Percentiles rank a stretch among this genome's conserved stretches.
Evolutionary conservation across 345 rosid species (phyloP).

Genomic region (Eucalyptus camaldulensis): DNA sequence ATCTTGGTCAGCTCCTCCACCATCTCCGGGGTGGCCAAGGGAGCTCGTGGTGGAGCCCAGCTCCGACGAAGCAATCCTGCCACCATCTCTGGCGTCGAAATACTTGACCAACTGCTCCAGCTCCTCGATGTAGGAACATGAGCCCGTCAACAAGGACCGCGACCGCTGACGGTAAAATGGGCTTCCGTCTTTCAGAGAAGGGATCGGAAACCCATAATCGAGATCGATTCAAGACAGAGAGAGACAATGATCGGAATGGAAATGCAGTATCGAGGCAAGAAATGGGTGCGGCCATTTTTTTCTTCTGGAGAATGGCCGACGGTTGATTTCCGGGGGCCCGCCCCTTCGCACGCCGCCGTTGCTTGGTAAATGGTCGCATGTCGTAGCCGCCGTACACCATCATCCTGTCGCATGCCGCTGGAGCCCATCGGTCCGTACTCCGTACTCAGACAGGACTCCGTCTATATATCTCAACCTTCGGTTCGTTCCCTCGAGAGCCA

Average conservation of each 20-base stretch:
- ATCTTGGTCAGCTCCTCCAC: too few species aligned
- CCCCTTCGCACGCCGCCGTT: neutral
- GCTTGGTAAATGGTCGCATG: too few species aligned
- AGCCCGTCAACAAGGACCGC: too few species aligned
- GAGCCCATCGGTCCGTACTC: too few species aligned
- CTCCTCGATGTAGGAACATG: too few species aligned
- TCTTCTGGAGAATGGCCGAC: neutral
- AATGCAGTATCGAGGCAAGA: neutral
- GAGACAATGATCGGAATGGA: neutral
- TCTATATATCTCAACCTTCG: neutral
- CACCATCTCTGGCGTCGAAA: too few species aligned
- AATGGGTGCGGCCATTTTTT: neutral
- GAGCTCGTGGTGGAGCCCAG: too few species aligned
- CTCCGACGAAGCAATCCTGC: too few species aligned
- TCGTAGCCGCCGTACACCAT: too few species aligned
- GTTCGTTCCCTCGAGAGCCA: neutral
- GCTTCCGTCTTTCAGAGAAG: constrained; percentile 22
- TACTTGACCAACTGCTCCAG: too few species aligned
- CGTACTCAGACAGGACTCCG: neutral
- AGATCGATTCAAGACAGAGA: neutral
- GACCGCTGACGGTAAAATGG: neutral
- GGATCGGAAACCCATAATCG: constrained; percentile 12
- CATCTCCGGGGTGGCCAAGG: too few species aligned
- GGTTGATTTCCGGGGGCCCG: neutral
- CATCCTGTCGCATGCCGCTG: too few species aligned